These are phyloP conservation scores for Bruguiera gymnorhiza DNA, from an alignment of 345 rosid species.

Conservation along the genomic window DNA sequence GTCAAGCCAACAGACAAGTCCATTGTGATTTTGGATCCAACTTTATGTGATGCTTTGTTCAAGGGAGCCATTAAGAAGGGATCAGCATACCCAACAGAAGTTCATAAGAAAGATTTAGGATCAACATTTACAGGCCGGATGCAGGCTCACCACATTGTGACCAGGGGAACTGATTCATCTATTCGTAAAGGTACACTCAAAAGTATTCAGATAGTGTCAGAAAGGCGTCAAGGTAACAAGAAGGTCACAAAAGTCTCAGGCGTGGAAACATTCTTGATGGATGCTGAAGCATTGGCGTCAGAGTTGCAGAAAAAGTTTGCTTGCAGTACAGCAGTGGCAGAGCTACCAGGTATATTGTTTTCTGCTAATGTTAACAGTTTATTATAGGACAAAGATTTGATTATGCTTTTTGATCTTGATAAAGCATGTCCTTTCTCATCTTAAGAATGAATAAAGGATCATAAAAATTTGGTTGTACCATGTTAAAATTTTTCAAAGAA, in stretches of 20 bases:
- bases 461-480: no score
- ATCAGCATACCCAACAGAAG: slow-evolving; percentile 76
- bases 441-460: no score
- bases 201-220: slow-evolving; percentile 81
- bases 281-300: slow-evolving; percentile 81
- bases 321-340: slow-evolving; percentile 81
- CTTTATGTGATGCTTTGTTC: slow-evolving; percentile 76
- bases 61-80: slow-evolving; percentile 98
- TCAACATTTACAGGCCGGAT: slow-evolving; percentile 64
- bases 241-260: slow-evolving; percentile 85
- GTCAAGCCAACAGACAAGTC: slow-evolving; percentile 71
- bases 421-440: no score
- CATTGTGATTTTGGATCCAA: slow-evolving; percentile 68
- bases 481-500: no score
- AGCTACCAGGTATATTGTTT: slow-evolving; percentile 58
- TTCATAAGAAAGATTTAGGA: slow-evolving; percentile 81
- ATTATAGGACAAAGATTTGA: background rate
- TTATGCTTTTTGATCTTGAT: no score
- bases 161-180: slow-evolving; percentile 67
- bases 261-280: slow-evolving; percentile 69
- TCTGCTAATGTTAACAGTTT: background rate
- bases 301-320: slow-evolving; percentile 98
- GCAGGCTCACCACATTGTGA: slow-evolving; percentile 76
- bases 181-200: slow-evolving; percentile 78
- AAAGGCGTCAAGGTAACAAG: slow-evolving; percentile 91